These are phyloP conservation scores for Dendrobium huoshanense DNA, from an alignment of 106 monocot species.

Conservation along the genomic window DNA sequence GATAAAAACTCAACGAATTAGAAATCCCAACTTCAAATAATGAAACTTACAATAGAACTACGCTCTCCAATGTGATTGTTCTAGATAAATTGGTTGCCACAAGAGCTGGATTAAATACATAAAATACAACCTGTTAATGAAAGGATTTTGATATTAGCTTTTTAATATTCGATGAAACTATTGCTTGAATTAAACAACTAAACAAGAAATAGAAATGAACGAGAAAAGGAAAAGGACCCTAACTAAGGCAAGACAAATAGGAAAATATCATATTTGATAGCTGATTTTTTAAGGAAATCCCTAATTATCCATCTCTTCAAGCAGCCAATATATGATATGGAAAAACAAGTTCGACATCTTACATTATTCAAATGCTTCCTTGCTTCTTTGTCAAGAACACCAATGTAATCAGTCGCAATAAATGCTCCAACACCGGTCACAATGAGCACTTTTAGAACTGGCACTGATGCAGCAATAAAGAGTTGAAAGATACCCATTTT, in stretches of 20 bases:
- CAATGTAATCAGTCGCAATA: slow-evolving; percentile 34
- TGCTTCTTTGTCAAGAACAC: slow-evolving; percentile 46
- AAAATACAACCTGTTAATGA: slow-evolving; percentile 61
- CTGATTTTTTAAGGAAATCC: background rate
- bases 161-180: background rate
- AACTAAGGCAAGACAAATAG: background rate
- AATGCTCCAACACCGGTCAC: slow-evolving; percentile 68
- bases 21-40: background rate
- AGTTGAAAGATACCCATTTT: slow-evolving; percentile 60
- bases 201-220: background rate
- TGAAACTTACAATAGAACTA: slow-evolving; percentile 52
- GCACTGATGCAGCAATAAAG: slow-evolving; percentile 56
- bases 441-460: slow-evolving; percentile 70
- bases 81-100: slow-evolving; percentile 42
- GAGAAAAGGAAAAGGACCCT: background rate
- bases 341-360: slow-evolving; percentile 4
- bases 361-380: slow-evolving; percentile 79
- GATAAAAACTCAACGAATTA: background rate
- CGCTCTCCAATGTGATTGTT: slow-evolving; percentile 69
- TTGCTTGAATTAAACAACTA: background rate
- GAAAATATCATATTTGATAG: background rate
- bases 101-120: slow-evolving; percentile 74
- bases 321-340: background rate
- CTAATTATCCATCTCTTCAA: background rate
- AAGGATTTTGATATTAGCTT: background rate